These are phyloP conservation scores for Tuber brumale DNA, from an alignment of 495 filamentous ascomycete genomes.

Conservation along the genomic window DNA sequence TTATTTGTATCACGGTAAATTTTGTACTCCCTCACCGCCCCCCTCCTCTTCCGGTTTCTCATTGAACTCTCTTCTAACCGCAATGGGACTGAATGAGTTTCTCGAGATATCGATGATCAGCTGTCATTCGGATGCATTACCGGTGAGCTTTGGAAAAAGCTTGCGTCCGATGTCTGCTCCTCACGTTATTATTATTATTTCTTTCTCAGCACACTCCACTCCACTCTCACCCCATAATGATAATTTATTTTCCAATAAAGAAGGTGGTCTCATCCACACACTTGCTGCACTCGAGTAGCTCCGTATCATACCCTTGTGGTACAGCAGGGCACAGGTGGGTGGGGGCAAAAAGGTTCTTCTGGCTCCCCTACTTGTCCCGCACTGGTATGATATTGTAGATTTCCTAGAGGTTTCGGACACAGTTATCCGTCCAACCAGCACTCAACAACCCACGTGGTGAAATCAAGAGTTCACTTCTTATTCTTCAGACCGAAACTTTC, in stretches of 20 bases:
- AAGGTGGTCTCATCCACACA: neutral
- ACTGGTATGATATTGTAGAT: no score
- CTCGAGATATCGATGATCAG: neutral
- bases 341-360: neutral
- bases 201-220: neutral
- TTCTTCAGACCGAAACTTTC: neutral
- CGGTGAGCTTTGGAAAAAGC: neutral
- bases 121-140: neutral
- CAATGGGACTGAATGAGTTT: neutral
- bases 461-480: neutral
- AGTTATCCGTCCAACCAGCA: neutral
- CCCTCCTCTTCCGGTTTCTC: neutral
- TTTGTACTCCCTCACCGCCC: neutral
- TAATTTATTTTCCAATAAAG: neutral
- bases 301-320: neutral
- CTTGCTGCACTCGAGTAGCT: neutral
- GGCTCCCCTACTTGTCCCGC: no score
- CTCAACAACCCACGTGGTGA: neutral
- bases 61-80: neutral
- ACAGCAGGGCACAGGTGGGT: neutral
- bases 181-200: neutral
- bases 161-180: slow-evolving; percentile 3
- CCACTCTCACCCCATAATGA: neutral
- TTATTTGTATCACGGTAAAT: neutral
- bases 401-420: neutral